Base-by-base conservation (phyloP, 305 asterid genomes). In the Withania somnifera region DNA sequence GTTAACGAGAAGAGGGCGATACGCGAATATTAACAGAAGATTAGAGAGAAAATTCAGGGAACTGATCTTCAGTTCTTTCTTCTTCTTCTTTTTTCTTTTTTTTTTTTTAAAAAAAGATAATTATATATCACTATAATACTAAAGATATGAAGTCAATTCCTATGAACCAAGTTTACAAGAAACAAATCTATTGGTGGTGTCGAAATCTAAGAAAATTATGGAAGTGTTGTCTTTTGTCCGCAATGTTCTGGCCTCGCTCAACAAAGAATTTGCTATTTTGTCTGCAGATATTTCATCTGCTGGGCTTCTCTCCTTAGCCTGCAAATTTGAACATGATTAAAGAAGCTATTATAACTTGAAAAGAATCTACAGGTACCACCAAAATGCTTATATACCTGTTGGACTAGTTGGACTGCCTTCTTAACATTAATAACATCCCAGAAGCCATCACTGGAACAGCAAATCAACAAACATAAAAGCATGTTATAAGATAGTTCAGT, bases 171-270 rank as follows among this genome's bases (percentile, higher is more conserved):
- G 84, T 89, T 84, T 86, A 91, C 88, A 84, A 14, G 91, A 85
- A 81, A 77, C 14, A 84, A 83, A 85, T 87, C 86, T 88, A 88
- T 83, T 82, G 83, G 51, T 82, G 83, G 51, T 81, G 87, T 76
- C 85, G 79, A 97, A 93, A 85, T 97, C 97, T 85, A 97, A 85
- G 89, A 91, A 94, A 84, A 94, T 89, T 88, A 97, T 88, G 58
- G 97, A 91, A 2, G 98, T 94, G 53, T 97, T 97, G 78, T 97
- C 99, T 87, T 91, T 97, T 1, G 98, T 94, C n/a, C 98, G 94
- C 82, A 85, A 90, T 40, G 90, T 84, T 88, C 91, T 90, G 24
- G 99, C 99, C 82, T 94, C 99, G 34, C 83, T 87, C 89, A 97
- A 86, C 96, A 97, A 87, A 82, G 83, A 38, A 79, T 84, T 91